These are phyloP conservation scores for Arthrobotrys conoides DNA, from an alignment of 2,329 filamentous ascomycete species.

Conservation along the genomic window DNA sequence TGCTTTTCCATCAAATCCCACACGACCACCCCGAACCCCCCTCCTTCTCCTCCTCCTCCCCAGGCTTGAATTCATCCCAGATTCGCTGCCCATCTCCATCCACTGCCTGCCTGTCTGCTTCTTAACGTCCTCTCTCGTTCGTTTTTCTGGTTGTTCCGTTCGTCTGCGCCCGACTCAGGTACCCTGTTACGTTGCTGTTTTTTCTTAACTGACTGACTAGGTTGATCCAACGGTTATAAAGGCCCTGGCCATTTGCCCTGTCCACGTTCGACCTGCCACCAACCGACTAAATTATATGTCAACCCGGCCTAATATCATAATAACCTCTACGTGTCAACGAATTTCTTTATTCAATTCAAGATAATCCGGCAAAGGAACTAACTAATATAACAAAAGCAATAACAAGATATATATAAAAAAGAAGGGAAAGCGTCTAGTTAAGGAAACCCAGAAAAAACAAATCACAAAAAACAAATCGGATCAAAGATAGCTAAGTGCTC, in stretches of 20 bases:
- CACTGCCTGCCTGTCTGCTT: background rate
- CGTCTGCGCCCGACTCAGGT: conserved; percentile 14
- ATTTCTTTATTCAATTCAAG: conserved; percentile 47
- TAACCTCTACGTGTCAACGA: conserved; percentile 47
- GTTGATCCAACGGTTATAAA: conserved; percentile 46
- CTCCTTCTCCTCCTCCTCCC: background rate
- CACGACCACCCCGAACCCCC: conserved; percentile 27
- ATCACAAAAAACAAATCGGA: conserved; percentile 31
- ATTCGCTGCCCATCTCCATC: background rate
- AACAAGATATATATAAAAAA: background rate
- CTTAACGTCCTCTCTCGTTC: conserved; percentile 1
- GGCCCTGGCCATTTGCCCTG: conserved; percentile 33
- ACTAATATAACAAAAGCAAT: conserved; percentile 2
- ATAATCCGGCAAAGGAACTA: background rate
- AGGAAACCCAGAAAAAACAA: conserved; percentile 31
- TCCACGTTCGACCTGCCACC: conserved; percentile 26
- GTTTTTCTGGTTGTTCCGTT: conserved; percentile 31
- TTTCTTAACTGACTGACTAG: conserved; percentile 13
- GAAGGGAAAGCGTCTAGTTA: too few species aligned
- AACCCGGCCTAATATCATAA: conserved; percentile 29
- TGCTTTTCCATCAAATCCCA: conserved; percentile 22
- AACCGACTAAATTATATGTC: conserved; percentile 11
- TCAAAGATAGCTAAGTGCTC: conserved; percentile 56
- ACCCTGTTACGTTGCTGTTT: conserved; percentile 13
- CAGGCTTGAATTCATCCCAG: conserved; percentile 21